Conservation (phyloP, 1,139 yeast species). For the Saccharomyces uvarum region DNA sequence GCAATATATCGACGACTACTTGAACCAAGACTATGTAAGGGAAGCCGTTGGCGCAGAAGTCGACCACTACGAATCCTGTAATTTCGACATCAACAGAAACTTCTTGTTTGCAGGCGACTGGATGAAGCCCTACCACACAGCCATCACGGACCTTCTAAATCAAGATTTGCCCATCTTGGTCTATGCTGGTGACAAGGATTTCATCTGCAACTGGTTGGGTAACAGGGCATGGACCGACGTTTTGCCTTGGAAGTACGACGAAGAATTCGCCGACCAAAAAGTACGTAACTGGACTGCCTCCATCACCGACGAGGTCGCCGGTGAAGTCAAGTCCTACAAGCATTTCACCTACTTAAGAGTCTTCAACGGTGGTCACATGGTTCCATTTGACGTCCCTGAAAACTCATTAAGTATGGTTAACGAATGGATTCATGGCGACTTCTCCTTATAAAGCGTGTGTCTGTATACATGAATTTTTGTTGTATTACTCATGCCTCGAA, state of each 20-base stretch:
- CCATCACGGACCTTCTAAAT: constrained; percentile 50
- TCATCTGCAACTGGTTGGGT: constrained; percentile 82
- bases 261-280: constrained; percentile 42
- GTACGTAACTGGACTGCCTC: constrained; percentile 33
- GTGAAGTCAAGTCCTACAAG: constrained; percentile 49
- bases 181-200: constrained; percentile 83
- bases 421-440: constrained; percentile 61
- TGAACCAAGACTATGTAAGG: constrained; percentile 63
- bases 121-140: constrained; percentile 77
- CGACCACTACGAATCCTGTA: constrained; percentile 74
- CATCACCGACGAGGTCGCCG: constrained; percentile 43
- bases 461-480: neutral
- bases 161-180: constrained; percentile 60
- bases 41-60: constrained; percentile 90
- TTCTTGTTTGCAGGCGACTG: constrained; percentile 84
- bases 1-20: constrained; percentile 57
- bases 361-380: constrained; percentile 68
- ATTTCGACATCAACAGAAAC: constrained; percentile 73
- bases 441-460: constrained; percentile 18
- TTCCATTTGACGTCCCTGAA: constrained; percentile 76
- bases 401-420: constrained; percentile 68
- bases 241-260: constrained; percentile 58
- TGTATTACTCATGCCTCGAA: neutral
- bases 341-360: constrained; percentile 55
- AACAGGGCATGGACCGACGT: constrained; percentile 74